phyloP scores from a whole-genome alignment of 192 early-diverging fungal species.

The Umbelopsis sp. region DNA sequence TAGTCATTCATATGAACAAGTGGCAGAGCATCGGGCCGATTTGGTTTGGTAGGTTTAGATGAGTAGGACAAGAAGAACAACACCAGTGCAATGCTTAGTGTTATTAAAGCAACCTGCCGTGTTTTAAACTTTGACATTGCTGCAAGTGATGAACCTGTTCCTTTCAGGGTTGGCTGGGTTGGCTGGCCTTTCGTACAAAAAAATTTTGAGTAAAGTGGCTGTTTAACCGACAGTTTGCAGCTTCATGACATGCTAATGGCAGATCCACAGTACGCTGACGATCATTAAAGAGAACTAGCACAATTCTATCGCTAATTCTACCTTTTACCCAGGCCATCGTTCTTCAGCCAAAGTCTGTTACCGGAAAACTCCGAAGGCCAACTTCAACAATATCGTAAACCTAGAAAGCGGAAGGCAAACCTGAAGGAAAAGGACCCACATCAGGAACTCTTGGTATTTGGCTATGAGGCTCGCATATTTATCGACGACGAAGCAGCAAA shows the following conservation, averaged over 20 bases:
- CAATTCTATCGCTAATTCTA: not conserved
- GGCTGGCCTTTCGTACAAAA: not conserved
- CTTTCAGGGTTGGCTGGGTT: not conserved
- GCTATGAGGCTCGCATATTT: conserved; percentile 51
- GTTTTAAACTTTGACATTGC: conserved; percentile 12
- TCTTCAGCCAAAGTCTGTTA: conserved; percentile 7
- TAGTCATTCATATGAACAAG: conserved; percentile 9
- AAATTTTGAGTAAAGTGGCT: conserved; percentile 2
- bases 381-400: not conserved
- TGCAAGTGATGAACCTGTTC: not conserved
- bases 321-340: not conserved
- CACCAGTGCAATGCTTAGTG: not conserved
- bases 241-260: not conserved
- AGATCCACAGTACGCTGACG: not conserved
- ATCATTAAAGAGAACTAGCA: not conserved
- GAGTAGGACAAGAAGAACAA: not conserved
- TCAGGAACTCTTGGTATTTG: conserved; percentile 49
- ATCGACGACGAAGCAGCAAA: conserved; percentile 39
- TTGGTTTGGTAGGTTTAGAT: not conserved
- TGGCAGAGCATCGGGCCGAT: conserved; percentile 16
- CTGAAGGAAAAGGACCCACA: not conserved
- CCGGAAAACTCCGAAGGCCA: conserved; percentile 2
- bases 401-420: not conserved
- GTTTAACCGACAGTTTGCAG: not conserved
- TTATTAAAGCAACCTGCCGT: not conserved